phyloP scores from a whole-genome alignment of 2,329 filamentous ascomycete genomes.

The Juglanconis oblonga region DNA sequence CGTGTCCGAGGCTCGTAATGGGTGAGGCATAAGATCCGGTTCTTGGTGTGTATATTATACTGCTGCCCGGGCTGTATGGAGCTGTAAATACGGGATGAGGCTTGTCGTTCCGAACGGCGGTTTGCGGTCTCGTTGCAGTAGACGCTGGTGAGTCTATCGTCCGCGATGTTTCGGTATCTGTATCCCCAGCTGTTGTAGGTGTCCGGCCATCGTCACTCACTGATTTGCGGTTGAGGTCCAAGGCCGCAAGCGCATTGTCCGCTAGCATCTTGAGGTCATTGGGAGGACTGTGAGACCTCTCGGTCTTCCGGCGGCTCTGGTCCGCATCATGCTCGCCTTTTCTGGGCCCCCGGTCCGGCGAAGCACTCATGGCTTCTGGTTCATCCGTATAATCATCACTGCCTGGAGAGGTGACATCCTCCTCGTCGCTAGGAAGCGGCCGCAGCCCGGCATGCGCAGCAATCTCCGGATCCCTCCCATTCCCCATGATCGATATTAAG shows the following conservation, averaged over 20 bases:
- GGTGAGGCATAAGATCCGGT: slow-evolving; percentile 19
- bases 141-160: background rate
- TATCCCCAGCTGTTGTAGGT: slow-evolving; percentile 22
- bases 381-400: slow-evolving; percentile 12
- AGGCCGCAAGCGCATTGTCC: slow-evolving; percentile 28
- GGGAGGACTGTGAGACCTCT: slow-evolving; percentile 7
- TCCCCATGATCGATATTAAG: slow-evolving; percentile 62
- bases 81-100: slow-evolving; percentile 10
- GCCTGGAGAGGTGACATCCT: slow-evolving; percentile 17
- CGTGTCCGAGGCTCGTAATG: slow-evolving; percentile 19
- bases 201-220: slow-evolving; percentile 21
- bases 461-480: slow-evolving; percentile 63
- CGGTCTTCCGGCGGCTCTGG: slow-evolving; percentile 4
- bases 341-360: slow-evolving; percentile 23
- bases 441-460: slow-evolving; percentile 53
- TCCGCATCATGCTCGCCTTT: background rate
- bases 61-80: slow-evolving; percentile 9
- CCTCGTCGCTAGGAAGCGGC: slow-evolving; percentile 43
- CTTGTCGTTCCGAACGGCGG: slow-evolving; percentile 12
- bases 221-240: slow-evolving; percentile 18
- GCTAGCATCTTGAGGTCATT: slow-evolving; percentile 31
- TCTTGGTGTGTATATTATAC: slow-evolving; percentile 15
- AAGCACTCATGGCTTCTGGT: slow-evolving; percentile 14
- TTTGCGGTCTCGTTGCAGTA: slow-evolving; percentile 1
- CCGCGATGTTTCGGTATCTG: slow-evolving; percentile 2